Base-by-base conservation (phyloP, 1,284 basidiomycete genomes). In the Rhodofomes roseus region DNA sequence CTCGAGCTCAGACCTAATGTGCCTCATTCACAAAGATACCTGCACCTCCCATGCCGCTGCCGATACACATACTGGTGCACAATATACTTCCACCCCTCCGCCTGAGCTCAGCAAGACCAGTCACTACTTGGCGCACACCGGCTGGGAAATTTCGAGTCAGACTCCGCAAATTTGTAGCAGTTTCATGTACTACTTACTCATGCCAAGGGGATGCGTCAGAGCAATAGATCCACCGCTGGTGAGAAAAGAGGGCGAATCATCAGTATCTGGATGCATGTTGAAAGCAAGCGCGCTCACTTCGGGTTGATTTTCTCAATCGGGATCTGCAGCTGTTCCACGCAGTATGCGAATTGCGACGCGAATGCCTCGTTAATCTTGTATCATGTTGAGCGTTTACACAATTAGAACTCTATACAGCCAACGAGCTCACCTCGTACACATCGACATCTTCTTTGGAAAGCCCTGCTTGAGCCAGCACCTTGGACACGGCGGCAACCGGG, bases 41-140 rank as follows among this genome's bases (percentile, higher is more conserved):
- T 9, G 92, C 93, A 41, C 90, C 91, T 18, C 93, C 93, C 92
- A 95, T 94, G 18, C 90, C 92, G 66, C 88, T 90, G 29, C 93
- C 94, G 54, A 95, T 79, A 70, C 93, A 95, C 94, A 96, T 96
- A 62, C 88, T 91, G 0, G 92, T 90, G 68, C 88, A 90, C 56
- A 93, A 77, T 37, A 93, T 63, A 60, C 82, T 80, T 41, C 81
- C 83, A 60, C 87, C 81, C 60, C 79, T 81, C 40, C 92, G 80
- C 67, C 85, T 85, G 48, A 94, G 81, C 71, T 95, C 88, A 3
- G 88, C 83, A 6, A 95, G 81, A 18, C 89, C 93, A 4, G 94
- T 95, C 9, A 92, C 90, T 37, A 93, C 86, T 74, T 95, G 93
- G 34, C 95, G 87, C 9, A 61, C 61, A 1, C 67, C 67, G 39